Base-by-base conservation (phyloP, 208 protist genomes). In the Trypanosoma rangeli region DNA sequence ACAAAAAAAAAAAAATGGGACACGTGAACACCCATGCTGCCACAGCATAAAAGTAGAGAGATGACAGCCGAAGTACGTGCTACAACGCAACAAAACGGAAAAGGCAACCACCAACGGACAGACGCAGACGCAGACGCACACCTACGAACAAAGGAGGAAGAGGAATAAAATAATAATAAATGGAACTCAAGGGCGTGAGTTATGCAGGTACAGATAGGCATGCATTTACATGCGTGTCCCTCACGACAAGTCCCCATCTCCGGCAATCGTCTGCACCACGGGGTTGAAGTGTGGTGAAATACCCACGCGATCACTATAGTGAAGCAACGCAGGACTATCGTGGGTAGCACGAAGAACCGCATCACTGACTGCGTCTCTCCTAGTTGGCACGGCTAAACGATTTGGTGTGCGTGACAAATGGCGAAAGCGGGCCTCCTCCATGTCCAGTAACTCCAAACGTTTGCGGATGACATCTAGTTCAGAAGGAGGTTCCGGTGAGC, bases 401-500 rank as follows among this genome's bases (percentile, higher is more conserved):
- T 54, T 20, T 26, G 42, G 7, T 31, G 49, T 0, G 3, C 28
- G 62, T 20, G 49, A 44, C 26, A 67, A 46, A 16, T 67, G 48
- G 26, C 62, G 62, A 26, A 44, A 24, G 7, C 82, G 79, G 16
- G 68, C 69, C 64, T 80, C 70, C 61, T 87, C 82, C 78, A 87
- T 80, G 4, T 58, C 68, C 8, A 87, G 71, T 63, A 87, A 66
- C 52, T 87, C 78, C 61, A 87, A 76, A 35, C 75, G 61, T 65
- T 84, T 87, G 64, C 76, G 78, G 29, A 87, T 52, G 20, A 82
- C 76, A 62, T 87, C 79, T 59, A 84, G 59, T 48, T 87, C 82
- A 55, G 70, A 79, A 12, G 54, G 56, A 22, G 20, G 18, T 31
- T 37, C 7, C 46, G 63, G 39, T 15, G 64, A 42, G 15, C 73